Evolutionary conservation across 2,329 filamentous ascomycete genomes (phyloP).

Genomic region (Aspergillus pseudotamarii): DNA sequence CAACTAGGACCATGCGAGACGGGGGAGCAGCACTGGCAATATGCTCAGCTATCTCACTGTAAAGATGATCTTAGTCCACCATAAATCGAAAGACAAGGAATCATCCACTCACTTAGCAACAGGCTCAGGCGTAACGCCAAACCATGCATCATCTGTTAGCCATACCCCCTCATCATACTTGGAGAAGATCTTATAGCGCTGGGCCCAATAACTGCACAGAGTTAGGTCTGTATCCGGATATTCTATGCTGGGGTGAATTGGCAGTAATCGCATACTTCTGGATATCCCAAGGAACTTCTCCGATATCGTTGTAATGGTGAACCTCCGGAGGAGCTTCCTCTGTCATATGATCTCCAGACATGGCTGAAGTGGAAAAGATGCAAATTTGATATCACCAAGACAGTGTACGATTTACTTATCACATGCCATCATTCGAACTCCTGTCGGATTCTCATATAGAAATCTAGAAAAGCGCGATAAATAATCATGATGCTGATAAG

Average conservation of each 20-base stretch:
- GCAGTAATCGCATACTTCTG: slow-evolving; percentile 68
- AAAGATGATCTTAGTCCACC: neutral
- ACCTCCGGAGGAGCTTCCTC: slow-evolving; percentile 42
- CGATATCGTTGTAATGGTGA: slow-evolving; percentile 71
- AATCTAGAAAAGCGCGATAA: slow-evolving; percentile 10
- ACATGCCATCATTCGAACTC: neutral
- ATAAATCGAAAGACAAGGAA: neutral
- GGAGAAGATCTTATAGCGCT: slow-evolving; percentile 84
- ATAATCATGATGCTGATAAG: slow-evolving; percentile 21
- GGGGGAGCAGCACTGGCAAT: slow-evolving; percentile 59
- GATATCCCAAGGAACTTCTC: slow-evolving; percentile 78
- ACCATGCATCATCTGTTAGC: slow-evolving; percentile 95
- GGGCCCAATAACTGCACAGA: slow-evolving; percentile 76
- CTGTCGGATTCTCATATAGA: neutral
- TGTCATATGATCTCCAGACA: slow-evolving; percentile 26
- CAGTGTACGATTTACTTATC: neutral
- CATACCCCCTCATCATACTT: slow-evolving; percentile 84
- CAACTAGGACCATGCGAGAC: slow-evolving; percentile 71
- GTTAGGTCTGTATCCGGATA: neutral
- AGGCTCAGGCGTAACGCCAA: slow-evolving; percentile 91
- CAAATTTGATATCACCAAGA: neutral
- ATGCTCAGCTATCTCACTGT: slow-evolving; percentile 74
- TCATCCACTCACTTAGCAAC: slow-evolving; percentile 69
- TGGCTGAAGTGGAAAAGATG: slow-evolving; percentile 17
- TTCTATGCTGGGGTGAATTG: slow-evolving; percentile 11